Evolutionary conservation across 495 filamentous ascomycete genomes (phyloP).

Genomic region (Corynascus novoguineensis): DNA sequence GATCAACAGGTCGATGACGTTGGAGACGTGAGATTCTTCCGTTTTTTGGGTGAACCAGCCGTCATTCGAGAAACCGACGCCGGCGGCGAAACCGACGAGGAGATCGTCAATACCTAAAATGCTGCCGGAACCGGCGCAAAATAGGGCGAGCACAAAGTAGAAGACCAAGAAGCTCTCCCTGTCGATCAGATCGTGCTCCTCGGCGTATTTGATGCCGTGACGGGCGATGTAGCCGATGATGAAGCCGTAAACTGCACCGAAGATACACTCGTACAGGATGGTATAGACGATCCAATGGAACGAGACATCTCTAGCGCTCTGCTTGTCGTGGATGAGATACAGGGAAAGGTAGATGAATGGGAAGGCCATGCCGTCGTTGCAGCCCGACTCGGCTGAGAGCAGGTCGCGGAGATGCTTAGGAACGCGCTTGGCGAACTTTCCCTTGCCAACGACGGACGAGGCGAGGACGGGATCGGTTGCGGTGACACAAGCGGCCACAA

Average conservation of each 20-base stretch:
- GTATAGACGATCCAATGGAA: constrained; percentile 87
- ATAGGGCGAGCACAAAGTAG: constrained; percentile 95
- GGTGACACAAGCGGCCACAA: constrained; percentile 87
- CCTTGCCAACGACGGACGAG: constrained; percentile 96
- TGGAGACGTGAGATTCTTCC: constrained; percentile 96
- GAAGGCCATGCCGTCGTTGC: constrained; percentile 99
- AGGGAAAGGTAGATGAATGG: constrained; percentile 92
- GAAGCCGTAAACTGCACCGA: constrained; percentile 87
- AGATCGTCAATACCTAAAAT: constrained; percentile 91
- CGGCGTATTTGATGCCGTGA: constrained; percentile 85
- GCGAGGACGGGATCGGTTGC: constrained; percentile 97
- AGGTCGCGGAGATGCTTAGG: constrained; percentile 95
- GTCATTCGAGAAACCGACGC: constrained; percentile 97
- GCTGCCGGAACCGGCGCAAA: constrained; percentile 91
- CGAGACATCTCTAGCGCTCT: constrained; percentile 60
- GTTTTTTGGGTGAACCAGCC: constrained; percentile 99
- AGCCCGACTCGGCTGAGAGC: constrained; percentile 94
- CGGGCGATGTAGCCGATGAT: constrained; percentile 80
- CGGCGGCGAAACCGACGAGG: constrained; percentile 91
- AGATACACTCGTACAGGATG: constrained; percentile 93
- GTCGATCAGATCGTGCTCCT: constrained; percentile 81
- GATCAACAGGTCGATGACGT: constrained; percentile 95
- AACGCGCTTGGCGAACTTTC: constrained; percentile 95
- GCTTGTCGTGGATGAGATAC: constrained; percentile 78
- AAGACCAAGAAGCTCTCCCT: constrained; percentile 97